phyloP scores from a whole-genome alignment of 345 rosid species.

The Populus deltoides region DNA sequence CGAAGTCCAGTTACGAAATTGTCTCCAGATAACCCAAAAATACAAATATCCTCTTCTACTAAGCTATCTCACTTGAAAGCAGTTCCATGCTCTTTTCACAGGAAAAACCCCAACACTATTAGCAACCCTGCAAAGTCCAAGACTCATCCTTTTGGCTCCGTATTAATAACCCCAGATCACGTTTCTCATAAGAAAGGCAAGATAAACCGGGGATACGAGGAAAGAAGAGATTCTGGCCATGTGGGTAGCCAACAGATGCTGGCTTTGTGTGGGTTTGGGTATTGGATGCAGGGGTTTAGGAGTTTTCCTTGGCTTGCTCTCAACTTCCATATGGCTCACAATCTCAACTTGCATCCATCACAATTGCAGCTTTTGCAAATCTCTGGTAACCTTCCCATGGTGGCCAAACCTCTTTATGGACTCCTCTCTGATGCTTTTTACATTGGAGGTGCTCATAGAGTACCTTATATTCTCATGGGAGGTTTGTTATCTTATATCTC shows the following conservation, averaged over 20 bases:
- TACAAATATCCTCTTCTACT: not conserved
- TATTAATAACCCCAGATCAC: constrained; percentile 26
- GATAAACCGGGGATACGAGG: constrained; percentile 23
- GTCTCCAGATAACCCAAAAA: constrained; percentile 11
- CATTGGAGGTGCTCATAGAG: constrained; percentile 65
- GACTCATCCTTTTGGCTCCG: constrained; percentile 22
- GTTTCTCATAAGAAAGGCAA: constrained; percentile 33
- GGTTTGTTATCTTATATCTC: constrained; percentile 41
- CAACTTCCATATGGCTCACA: constrained; percentile 77
- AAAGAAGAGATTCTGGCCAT: constrained; percentile 30
- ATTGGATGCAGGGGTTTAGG: constrained; percentile 85
- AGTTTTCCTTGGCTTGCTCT: constrained; percentile 95
- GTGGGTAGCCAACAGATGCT: constrained; percentile 51
- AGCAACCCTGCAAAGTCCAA: constrained; percentile 23
- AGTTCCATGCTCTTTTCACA: constrained; percentile 7
- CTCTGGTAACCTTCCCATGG: constrained; percentile 81
- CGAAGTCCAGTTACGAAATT: constrained; percentile 8
- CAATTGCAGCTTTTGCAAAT: constrained; percentile 82
- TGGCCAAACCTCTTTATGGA: constrained; percentile 84
- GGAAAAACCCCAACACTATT: constrained; percentile 17
- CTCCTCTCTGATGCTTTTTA: constrained; percentile 74
- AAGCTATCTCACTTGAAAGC: constrained; percentile 5
- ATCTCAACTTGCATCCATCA: constrained; percentile 65
- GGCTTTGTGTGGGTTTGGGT: constrained; percentile 76
- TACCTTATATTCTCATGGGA: constrained; percentile 81